Evolutionary conservation across 805 yeast species (phyloP), one percentile per base, ranked within the genome.

Genomic region (Wickerhamiella vanderwaltii): DNA sequence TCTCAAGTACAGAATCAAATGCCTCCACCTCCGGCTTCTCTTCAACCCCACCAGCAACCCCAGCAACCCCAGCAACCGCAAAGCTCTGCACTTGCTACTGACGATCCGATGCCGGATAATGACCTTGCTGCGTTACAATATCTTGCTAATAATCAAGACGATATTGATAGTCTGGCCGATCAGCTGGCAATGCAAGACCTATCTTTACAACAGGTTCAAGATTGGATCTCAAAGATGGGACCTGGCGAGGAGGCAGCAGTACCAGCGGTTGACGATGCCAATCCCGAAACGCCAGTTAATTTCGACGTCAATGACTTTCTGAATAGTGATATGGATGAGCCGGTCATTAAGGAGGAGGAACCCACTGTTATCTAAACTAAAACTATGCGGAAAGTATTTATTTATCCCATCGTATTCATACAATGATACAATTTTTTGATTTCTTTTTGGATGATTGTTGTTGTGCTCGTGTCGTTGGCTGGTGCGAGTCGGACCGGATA

Each of bases 161-260:
- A 48, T n/a, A 36, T 57, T 16, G 57, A 53, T 22, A 49, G 48
- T 16, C 43, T 58, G 16, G 40, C 52, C 15, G 39, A 43, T 12
- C 48, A 52, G 20, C 42, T 58, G 13, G 58, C 51, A 7, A 33
- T 50, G 24, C 60, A 57, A 32, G 58, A 54, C 19, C 41, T 48
- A 29, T 47, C 55, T 1, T 49, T 58, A 12, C 54, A 55, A 39
- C 54, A 53, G 35, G 55, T 58, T 5, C 58, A 58, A 44, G 58
- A 58, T 29, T 56, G 59, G 59, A 47, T 58, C 23, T 37, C 46
- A 11, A 39, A 41, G 34, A 43, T 48, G 31, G 33, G 16, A 16
- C 37, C 37, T 12, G 19, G 25, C 26, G 44, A 16, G 20, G 40
- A 18, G 9, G 26, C 17, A 13, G 18, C 29, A 16, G n/a, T n/a